A percentile compares a stretch with the other conserved stretches of the same genome.
Conservation (phyloP, 1,284 basidiomycete genomes). For the Cryptococcus depauperatus region DNA sequence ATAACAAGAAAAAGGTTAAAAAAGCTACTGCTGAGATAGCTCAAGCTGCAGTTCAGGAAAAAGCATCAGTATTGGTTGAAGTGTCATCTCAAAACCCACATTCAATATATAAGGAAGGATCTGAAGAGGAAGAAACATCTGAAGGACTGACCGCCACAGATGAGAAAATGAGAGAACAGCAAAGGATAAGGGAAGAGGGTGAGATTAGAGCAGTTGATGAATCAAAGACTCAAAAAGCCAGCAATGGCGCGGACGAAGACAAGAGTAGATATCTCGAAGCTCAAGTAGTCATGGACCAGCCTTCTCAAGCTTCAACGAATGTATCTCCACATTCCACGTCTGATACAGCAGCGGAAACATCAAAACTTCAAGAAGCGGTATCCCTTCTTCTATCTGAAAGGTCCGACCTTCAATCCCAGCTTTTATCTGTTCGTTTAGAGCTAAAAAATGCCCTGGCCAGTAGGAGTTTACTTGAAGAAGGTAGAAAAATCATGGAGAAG, state of each 20-base stretch:
- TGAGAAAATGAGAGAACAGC: neutral
- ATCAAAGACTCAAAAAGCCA: neutral
- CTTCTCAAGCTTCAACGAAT: no score
- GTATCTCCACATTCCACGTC: no score
- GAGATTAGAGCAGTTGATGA: neutral
- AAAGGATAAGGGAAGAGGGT: neutral
- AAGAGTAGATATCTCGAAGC: no score
- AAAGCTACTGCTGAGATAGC: conserved; percentile 3
- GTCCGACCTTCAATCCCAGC: conserved; percentile 28
- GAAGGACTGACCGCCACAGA: neutral
- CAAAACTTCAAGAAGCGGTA: conserved; percentile 35
- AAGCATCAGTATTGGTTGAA: neutral
- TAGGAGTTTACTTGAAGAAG: conserved; percentile 30
- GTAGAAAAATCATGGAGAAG: conserved; percentile 20
- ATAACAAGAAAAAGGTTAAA: conserved; percentile 8
- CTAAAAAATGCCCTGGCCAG: conserved; percentile 24
- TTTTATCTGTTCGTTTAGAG: conserved; percentile 20
- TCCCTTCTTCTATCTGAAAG: conserved; percentile 37
- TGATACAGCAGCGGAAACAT: no score
- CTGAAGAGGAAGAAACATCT: neutral
- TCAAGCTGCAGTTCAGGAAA: conserved; percentile 2
- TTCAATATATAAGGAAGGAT: no score
- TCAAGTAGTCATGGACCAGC: no score
- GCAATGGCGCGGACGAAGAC: no score
- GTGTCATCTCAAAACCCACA: neutral